A percentile compares a stretch with the other conserved stretches of the same genome.
phyloP scores from a whole-genome alignment of 1,284 basidiomycete species.

The Cystobasidium sp. region DNA sequence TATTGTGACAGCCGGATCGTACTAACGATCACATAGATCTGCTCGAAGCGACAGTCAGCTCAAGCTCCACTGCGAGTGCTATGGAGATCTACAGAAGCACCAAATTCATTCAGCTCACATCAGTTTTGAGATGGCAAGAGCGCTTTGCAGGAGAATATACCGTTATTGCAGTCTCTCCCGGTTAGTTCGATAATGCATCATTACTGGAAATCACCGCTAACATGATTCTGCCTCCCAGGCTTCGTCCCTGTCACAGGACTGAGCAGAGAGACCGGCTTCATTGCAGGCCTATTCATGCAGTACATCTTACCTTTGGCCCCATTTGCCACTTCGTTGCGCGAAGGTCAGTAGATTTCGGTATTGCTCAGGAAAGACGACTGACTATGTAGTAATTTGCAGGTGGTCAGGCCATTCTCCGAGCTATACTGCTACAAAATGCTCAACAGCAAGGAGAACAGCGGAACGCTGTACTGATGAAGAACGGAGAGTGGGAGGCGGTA shows the following conservation, averaged over 20 bases:
- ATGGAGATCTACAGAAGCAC: conserved; percentile 30
- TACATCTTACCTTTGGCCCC: conserved; percentile 31
- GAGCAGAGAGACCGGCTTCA: conserved; percentile 25
- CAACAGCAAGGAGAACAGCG: not conserved
- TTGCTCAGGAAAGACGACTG: not conserved
- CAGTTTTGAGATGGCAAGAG: conserved; percentile 14
- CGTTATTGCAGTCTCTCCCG: conserved; percentile 29
- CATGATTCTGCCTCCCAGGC: conserved; percentile 20
- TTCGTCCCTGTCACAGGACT: conserved; percentile 21
- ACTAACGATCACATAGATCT: not conserved
- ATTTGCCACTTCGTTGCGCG: conserved; percentile 19
- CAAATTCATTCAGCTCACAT: conserved; percentile 35
- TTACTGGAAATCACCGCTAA: not conserved
- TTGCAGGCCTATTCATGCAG: conserved; percentile 20
- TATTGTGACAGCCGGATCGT: not conserved
- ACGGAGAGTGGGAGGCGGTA: not conserved
- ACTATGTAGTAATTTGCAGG: not conserved
- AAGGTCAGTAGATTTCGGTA: conserved; percentile 17
- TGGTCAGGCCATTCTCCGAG: conserved; percentile 10
- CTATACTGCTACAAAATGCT: not conserved
- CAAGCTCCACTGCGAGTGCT: conserved; percentile 10
- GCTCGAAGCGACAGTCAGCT: conserved; percentile 9
- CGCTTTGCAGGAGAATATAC: not conserved
- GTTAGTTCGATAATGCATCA: not conserved
- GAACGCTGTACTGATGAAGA: conserved; percentile 1